These are phyloP conservation scores for Yamadazyma songkhlaensis DNA, from an alignment of 1,139 yeast species.

Conservation along the genomic window DNA sequence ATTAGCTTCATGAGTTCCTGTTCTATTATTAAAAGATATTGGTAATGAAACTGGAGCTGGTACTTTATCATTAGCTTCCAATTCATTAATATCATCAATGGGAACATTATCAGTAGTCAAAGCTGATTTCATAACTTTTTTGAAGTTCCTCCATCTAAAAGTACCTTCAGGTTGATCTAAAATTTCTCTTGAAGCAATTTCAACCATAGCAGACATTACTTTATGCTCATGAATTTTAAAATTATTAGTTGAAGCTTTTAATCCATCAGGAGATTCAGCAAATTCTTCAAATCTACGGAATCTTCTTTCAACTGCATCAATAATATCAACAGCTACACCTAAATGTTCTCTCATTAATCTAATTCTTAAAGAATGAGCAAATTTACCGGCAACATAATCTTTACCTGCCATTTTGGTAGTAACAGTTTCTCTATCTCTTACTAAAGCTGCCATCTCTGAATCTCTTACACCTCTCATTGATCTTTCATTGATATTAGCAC, in stretches of 20 bases:
- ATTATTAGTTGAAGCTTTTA: slow-evolving; percentile 40
- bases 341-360: slow-evolving; percentile 95
- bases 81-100: slow-evolving; percentile 26
- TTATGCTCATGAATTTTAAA: slow-evolving; percentile 32
- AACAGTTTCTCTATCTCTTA: slow-evolving; percentile 78
- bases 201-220: slow-evolving; percentile 65
- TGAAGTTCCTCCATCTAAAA: slow-evolving; percentile 45
- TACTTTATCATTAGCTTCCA: slow-evolving; percentile 24
- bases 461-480: slow-evolving; percentile 93
- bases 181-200: slow-evolving; percentile 67
- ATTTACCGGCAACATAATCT: slow-evolving; percentile 77
- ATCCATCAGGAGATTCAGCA: slow-evolving; percentile 47
- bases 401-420: slow-evolving; percentile 78
- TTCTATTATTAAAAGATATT: slow-evolving; percentile 79
- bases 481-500: slow-evolving; percentile 94
- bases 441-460: slow-evolving; percentile 87
- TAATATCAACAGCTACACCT: slow-evolving; percentile 86
- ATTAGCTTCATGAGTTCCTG: slow-evolving; percentile 74
- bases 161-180: slow-evolving; percentile 47
- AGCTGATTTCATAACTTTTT: slow-evolving; percentile 18
- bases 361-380: slow-evolving; percentile 86
- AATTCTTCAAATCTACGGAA: slow-evolving; percentile 57
- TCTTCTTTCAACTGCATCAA: slow-evolving; percentile 80
- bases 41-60: slow-evolving; percentile 44
- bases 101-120: slow-evolving; percentile 21